Evolutionary conservation across 495 filamentous ascomycete genomes (phyloP).

Genomic region (Letharia lupina): DNA sequence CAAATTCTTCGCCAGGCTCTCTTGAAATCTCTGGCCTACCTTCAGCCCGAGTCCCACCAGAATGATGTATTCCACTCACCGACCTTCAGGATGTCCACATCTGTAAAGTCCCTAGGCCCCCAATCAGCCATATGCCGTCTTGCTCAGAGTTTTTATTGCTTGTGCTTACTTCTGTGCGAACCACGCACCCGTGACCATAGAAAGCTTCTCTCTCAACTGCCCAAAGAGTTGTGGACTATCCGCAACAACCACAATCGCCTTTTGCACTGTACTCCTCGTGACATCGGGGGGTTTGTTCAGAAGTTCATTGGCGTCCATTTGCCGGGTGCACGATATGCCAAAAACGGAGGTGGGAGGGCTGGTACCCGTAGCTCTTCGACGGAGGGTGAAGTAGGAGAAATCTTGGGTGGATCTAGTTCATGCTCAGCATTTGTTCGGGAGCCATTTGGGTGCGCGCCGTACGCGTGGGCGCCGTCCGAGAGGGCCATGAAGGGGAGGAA

Average conservation of each 20-base stretch:
- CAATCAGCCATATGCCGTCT: constrained; percentile 7
- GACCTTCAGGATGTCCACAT: constrained; percentile 64
- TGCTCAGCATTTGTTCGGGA: constrained; percentile 18
- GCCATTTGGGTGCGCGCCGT: constrained; percentile 30
- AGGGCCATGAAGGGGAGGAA: constrained; percentile 96
- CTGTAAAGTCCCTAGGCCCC: constrained; percentile 54
- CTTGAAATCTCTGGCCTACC: constrained; percentile 65
- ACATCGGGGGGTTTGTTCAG: constrained; percentile 76
- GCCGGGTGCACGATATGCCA: constrained; percentile 90
- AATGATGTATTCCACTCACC: constrained; percentile 23
- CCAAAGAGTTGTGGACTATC: constrained; percentile 78
- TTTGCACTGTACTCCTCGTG: constrained; percentile 91
- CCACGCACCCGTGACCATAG: constrained; percentile 89
- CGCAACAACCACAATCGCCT: constrained; percentile 94
- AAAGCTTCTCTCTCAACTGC: constrained; percentile 71
- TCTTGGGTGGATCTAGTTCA: constrained; percentile 68
- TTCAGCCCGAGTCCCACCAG: constrained; percentile 5
- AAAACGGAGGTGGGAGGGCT: constrained; percentile 76
- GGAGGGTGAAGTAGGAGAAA: constrained; percentile 96
- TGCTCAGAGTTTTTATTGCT: constrained; percentile 37
- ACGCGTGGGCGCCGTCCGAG: constrained; percentile 92
- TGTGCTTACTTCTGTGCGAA: constrained; percentile 82
- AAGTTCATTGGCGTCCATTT: constrained; percentile 72
- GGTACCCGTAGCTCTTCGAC: constrained; percentile 51
- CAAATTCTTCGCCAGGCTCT: constrained; percentile 64